A percentile compares a stretch with the other conserved stretches of the same genome.
phyloP scores from a whole-genome alignment of 495 filamentous ascomycete species.

The Neurospora tetraspora region DNA sequence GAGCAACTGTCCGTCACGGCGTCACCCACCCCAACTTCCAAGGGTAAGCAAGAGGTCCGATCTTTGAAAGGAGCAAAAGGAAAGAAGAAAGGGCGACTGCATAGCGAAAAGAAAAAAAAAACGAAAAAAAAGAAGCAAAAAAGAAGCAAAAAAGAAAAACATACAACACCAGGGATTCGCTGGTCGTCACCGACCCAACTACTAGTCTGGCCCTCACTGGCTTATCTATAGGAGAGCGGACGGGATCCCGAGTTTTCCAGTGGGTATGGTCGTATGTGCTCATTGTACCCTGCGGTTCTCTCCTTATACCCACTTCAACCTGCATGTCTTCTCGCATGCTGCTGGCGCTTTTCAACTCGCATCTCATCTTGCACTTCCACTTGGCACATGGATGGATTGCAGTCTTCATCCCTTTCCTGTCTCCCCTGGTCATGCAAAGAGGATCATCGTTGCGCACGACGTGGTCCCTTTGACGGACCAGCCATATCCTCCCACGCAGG shows the following conservation, averaged over 20 bases:
- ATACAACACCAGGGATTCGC: slow-evolving; percentile 21
- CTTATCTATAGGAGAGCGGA: slow-evolving; percentile 42
- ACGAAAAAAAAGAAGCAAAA: not conserved
- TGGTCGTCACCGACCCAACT: slow-evolving; percentile 40
- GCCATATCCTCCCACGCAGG: not conserved
- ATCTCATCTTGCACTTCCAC: not conserved
- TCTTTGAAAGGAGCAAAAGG: not conserved
- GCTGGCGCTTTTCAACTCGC: not conserved
- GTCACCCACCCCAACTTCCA: not conserved
- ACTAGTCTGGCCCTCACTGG: slow-evolving; percentile 25
- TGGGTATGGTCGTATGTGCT: not conserved
- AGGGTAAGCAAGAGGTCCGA: not conserved
- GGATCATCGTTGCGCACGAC: not conserved
- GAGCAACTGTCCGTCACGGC: not conserved
- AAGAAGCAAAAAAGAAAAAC: not conserved
- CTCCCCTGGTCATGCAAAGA: not conserved
- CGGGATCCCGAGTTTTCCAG: slow-evolving; percentile 38
- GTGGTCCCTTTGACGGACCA: not conserved
- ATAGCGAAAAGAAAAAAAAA: not conserved
- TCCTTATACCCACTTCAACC: not conserved
- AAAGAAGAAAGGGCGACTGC: not conserved
- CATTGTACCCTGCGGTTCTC: not conserved
- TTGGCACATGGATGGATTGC: not conserved
- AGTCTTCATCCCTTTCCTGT: not conserved
- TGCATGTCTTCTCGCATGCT: not conserved